Conservation (phyloP, 495 filamentous ascomycete genomes). For the Penicillium desertorum region DNA sequence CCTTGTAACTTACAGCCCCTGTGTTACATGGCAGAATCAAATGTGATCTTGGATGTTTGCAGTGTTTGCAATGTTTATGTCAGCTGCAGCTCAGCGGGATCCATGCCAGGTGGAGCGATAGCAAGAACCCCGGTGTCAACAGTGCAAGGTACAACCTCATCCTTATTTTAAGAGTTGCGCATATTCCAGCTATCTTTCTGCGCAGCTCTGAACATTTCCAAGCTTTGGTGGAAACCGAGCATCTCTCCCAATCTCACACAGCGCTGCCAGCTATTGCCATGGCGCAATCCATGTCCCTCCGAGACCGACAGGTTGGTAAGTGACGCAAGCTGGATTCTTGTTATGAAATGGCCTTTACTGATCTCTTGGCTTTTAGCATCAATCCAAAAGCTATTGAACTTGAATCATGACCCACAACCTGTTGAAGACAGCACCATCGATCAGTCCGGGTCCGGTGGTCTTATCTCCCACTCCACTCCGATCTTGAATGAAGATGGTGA, state of each 20-base stretch:
- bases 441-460: conserved; percentile 50
- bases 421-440: conserved; percentile 58
- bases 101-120: conserved; percentile 22
- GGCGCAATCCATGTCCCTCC: conserved; percentile 74
- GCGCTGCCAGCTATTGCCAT: conserved; percentile 49
- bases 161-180: conserved; percentile 3
- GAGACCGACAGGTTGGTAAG: conserved; percentile 95
- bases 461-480: conserved; percentile 68
- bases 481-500: conserved; percentile 88
- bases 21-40: conserved; percentile 3
- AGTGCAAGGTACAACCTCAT: conserved; percentile 1
- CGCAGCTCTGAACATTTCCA: conserved; percentile 24
- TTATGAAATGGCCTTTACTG: conserved; percentile 14
- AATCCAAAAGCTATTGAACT: conserved; percentile 91
- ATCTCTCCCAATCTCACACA: conserved; percentile 9
- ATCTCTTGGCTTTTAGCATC: conserved; percentile 61
- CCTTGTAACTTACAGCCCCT: conserved; percentile 13
- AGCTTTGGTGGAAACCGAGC: conserved; percentile 17
- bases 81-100: conserved; percentile 14
- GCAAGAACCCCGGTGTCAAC: conserved; percentile 19
- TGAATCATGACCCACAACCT: conserved; percentile 70
- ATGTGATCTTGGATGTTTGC: conserved; percentile 26
- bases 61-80: conserved; percentile 25
- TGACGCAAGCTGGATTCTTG: conserved; percentile 45
- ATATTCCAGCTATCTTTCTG: not conserved